Conservation (phyloP, 2,329 filamentous ascomycete genomes). For the Pseudogymnoascus sp. region DNA sequence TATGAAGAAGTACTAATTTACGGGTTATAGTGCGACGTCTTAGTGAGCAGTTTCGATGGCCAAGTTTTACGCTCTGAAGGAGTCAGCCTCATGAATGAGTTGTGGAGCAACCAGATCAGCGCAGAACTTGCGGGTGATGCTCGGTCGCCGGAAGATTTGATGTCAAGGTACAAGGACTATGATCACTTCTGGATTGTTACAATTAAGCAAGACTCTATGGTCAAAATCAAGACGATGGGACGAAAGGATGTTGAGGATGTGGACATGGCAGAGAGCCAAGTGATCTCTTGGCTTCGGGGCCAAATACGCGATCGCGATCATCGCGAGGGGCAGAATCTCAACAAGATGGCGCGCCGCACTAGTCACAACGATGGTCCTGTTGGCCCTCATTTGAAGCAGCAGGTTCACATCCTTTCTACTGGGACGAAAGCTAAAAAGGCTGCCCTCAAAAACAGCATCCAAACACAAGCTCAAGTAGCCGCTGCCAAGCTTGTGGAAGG, state of each 20-base stretch:
- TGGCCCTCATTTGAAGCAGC: slow-evolving; percentile 47
- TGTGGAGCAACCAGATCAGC: slow-evolving; percentile 80
- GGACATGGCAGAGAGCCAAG: slow-evolving; percentile 65
- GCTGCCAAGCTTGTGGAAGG: slow-evolving; percentile 57
- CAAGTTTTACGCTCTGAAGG: slow-evolving; percentile 67
- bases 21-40: slow-evolving; percentile 64
- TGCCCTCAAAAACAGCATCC: slow-evolving; percentile 69
- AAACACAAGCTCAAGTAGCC: slow-evolving; percentile 64
- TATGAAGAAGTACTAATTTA: not conserved
- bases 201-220: slow-evolving; percentile 66
- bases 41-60: slow-evolving; percentile 81
- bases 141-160: slow-evolving; percentile 69
- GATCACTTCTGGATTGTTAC: slow-evolving; percentile 81
- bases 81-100: slow-evolving; percentile 64
- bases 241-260: slow-evolving; percentile 67
- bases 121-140: slow-evolving; percentile 80
- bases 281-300: slow-evolving; percentile 70
- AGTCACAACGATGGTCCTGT: slow-evolving; percentile 21
- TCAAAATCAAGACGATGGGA: slow-evolving; percentile 73
- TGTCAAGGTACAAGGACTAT: slow-evolving; percentile 68
- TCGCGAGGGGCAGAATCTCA: slow-evolving; percentile 43
- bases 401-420: slow-evolving; percentile 77
- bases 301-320: slow-evolving; percentile 76
- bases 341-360: slow-evolving; percentile 27
- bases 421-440: slow-evolving; percentile 85